Evolutionary conservation across 1,284 basidiomycete genomes (phyloP).

Genomic region (Rhodotorula sp.): DNA sequence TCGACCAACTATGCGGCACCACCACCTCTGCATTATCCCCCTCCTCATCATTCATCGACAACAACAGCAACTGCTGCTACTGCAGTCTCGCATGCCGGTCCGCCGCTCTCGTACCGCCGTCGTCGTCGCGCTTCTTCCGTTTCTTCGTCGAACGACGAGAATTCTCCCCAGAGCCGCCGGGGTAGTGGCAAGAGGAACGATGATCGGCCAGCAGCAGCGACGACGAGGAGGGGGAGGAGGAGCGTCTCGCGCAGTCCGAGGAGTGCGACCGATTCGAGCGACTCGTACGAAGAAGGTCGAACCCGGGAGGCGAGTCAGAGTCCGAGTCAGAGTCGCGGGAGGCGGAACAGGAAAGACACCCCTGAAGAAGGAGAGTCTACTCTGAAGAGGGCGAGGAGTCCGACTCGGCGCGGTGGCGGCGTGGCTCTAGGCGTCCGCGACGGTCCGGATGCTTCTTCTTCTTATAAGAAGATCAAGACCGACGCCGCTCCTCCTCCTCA

Average conservation of each 20-base stretch:
- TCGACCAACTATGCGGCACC: neutral
- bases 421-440: neutral
- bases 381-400: neutral
- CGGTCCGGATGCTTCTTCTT: neutral
- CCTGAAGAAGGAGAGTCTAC: neutral
- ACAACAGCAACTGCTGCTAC: neutral
- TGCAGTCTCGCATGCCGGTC: neutral
- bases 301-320: neutral
- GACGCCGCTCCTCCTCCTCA: too few species aligned
- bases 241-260: neutral
- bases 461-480: conserved; percentile 6
- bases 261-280: neutral
- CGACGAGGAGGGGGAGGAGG: neutral
- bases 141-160: neutral
- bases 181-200: neutral
- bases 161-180: neutral
- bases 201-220: neutral
- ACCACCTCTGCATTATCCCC: neutral
- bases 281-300: neutral
- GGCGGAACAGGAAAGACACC: too few species aligned
- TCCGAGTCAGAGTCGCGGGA: neutral
- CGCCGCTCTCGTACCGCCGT: neutral
- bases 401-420: neutral
- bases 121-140: neutral
- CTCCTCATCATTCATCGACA: neutral